A percentile compares a stretch with the other conserved stretches of the same genome.
phyloP scores from a whole-genome alignment of 768 basidiomycete genomes.

The Hysterangium stoloniferum region DNA sequence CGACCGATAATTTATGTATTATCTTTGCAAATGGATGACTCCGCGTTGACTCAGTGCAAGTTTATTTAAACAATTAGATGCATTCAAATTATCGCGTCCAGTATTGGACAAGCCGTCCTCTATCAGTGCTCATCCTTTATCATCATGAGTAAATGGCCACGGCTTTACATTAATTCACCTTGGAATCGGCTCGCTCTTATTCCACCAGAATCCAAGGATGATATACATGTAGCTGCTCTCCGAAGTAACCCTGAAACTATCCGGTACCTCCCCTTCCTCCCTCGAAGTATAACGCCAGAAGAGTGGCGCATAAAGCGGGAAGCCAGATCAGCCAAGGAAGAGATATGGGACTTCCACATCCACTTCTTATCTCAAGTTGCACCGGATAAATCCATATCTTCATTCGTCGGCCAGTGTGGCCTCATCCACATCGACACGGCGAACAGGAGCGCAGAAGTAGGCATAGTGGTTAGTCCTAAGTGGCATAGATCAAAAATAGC shows the following conservation, averaged over 20 bases:
- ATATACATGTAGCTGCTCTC: conserved; percentile 28
- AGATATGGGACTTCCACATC: conserved; percentile 16
- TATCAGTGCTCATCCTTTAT: too few relatives aligned
- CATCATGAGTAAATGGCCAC: conserved; percentile 2
- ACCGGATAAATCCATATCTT: conserved; percentile 18
- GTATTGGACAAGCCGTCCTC: too few relatives aligned
- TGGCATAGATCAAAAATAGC: conserved; percentile 32
- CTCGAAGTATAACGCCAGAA: conserved; percentile 27
- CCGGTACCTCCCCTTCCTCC: conserved; percentile 33
- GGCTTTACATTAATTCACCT: background rate
- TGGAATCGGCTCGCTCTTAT: conserved; percentile 4
- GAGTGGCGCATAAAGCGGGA: conserved; percentile 31
- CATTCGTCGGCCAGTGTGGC: conserved; percentile 32
- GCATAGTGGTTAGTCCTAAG: conserved; percentile 33
- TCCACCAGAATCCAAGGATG: conserved; percentile 21
- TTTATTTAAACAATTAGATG: too few relatives aligned
- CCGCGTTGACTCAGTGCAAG: too few relatives aligned
- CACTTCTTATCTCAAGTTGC: conserved; percentile 38
- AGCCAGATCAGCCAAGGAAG: conserved; percentile 25
- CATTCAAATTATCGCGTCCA: too few relatives aligned
- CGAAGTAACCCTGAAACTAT: conserved; percentile 33
- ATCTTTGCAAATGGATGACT: too few relatives aligned
- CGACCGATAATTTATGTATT: too few relatives aligned
- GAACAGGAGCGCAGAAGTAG: conserved; percentile 31
- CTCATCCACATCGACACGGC: conserved; percentile 32